Evolutionary conservation across 805 yeast genomes (phyloP).

Genomic region (Schwanniomyces pseudopolymorphus): DNA sequence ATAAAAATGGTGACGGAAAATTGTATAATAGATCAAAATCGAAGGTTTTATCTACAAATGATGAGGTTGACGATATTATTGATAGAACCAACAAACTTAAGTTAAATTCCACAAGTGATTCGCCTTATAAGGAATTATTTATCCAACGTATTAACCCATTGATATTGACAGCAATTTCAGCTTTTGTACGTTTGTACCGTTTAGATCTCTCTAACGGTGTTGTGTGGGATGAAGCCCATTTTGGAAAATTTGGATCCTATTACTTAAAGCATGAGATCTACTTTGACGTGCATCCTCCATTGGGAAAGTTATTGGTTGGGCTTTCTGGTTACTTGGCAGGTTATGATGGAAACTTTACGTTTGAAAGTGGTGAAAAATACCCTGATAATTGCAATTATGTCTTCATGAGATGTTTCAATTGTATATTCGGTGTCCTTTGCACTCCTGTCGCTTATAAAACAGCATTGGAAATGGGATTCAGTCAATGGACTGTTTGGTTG

Average conservation of each 20-base stretch:
- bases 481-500: slow-evolving; percentile 71
- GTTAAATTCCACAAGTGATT: slow-evolving; percentile 3
- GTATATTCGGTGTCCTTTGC: slow-evolving; percentile 76
- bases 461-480: slow-evolving; percentile 71
- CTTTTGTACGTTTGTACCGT: slow-evolving; percentile 64
- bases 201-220: slow-evolving; percentile 73
- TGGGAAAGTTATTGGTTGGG: slow-evolving; percentile 92
- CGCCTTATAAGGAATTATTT: slow-evolving; percentile 2
- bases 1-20: not conserved
- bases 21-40: not conserved
- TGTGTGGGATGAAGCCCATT: slow-evolving; percentile 98
- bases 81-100: slow-evolving; percentile 20
- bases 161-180: slow-evolving; percentile 35
- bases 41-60: not conserved
- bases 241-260: slow-evolving; percentile 94
- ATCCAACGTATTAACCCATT: slow-evolving; percentile 25
- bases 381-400: slow-evolving; percentile 79
- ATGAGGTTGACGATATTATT: slow-evolving; percentile 21
- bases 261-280: slow-evolving; percentile 86
- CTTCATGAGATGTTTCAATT: slow-evolving; percentile 86
- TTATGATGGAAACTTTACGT: slow-evolving; percentile 84
- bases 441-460: slow-evolving; percentile 88
- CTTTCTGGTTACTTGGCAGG: slow-evolving; percentile 84
- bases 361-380: slow-evolving; percentile 77
- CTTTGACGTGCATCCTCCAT: slow-evolving; percentile 96